These are phyloP conservation scores for Rhododendron ferrugineum DNA, from an alignment of 148 eudicot genomes.

Conservation along the genomic window DNA sequence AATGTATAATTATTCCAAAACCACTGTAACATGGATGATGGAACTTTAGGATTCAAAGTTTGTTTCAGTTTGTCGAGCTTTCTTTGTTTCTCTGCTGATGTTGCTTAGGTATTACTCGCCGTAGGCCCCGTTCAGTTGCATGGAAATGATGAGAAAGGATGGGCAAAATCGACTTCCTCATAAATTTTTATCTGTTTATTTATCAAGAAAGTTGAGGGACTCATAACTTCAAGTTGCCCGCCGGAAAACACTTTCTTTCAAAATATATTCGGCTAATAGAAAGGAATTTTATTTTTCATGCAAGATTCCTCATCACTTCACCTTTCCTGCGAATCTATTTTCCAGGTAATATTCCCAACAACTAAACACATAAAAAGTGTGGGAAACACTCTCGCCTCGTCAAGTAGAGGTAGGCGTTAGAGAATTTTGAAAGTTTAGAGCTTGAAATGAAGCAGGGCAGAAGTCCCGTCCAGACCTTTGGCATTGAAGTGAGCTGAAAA, in stretches of 20 bases:
- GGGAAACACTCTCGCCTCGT: neutral
- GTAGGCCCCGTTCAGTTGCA: neutral
- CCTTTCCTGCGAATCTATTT: no score
- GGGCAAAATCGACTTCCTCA: neutral
- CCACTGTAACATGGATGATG: neutral
- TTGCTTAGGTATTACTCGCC: neutral
- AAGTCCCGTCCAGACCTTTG: slow-evolving; percentile 11
- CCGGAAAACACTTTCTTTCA: no score
- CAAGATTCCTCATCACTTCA: no score
- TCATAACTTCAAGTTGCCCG: neutral
- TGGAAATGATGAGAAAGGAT: neutral
- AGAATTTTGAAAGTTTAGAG: slow-evolving; percentile 8
- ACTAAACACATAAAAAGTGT: no score
- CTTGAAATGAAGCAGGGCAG: slow-evolving; percentile 19
- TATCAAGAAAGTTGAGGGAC: neutral
- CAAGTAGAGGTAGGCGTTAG: neutral
- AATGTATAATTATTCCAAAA: slow-evolving; percentile 1
- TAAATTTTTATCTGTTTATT: no score
- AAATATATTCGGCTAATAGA: neutral
- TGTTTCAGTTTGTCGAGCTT: neutral
- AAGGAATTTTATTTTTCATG: no score
- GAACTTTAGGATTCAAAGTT: neutral
- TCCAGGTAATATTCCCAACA: no score
- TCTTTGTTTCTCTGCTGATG: neutral
- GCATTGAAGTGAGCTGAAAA: neutral